Percentiles rank a stretch among this genome's conserved stretches.
These are phyloP conservation scores for Phytophthora pisi DNA, from an alignment of 352 stramenopile species.

Conservation along the genomic window DNA sequence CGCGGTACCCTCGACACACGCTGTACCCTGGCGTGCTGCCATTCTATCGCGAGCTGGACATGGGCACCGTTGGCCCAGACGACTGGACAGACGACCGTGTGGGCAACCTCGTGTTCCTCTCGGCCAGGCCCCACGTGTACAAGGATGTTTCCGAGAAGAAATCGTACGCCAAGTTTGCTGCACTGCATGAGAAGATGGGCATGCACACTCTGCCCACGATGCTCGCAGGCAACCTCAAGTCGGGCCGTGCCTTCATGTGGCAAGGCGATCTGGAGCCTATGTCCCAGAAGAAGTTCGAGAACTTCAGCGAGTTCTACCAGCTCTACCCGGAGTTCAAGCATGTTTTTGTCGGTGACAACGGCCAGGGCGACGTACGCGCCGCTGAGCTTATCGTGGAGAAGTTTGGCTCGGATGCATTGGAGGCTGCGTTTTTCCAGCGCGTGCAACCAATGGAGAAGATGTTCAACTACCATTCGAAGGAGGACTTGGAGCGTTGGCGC, in stretches of 20 bases:
- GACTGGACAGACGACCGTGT: constrained; percentile 90
- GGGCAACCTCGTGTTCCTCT: constrained; percentile 98
- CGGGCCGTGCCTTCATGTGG: constrained; percentile 95
- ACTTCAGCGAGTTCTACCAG: constrained; percentile 94
- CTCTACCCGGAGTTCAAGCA: constrained; percentile 99
- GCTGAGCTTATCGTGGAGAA: constrained; percentile 90
- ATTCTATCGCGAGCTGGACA: constrained; percentile 98
- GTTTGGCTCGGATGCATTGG: constrained; percentile 65
- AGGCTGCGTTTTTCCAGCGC: constrained; percentile 90
- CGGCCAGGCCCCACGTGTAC: constrained; percentile 98
- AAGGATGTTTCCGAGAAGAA: constrained; percentile 98
- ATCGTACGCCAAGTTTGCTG: constrained; percentile 97
- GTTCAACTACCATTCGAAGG: constrained; percentile 79
- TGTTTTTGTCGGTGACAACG: constrained; percentile 99
- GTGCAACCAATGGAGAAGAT: constrained; percentile 88
- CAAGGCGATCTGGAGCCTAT: constrained; percentile 96
- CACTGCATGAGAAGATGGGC: constrained; percentile 89
- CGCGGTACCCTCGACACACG: constrained; percentile 90
- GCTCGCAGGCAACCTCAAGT: constrained; percentile 94
- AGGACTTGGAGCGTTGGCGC: constrained; percentile 77
- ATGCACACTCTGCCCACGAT: constrained; percentile 97
- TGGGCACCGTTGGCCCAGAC: constrained; percentile 90
- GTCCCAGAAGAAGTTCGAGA: constrained; percentile 97
- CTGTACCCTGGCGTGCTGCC: constrained; percentile 98
- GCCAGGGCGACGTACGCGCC: constrained; percentile 92